A percentile compares a stretch with the other conserved stretches of the same genome.
phyloP scores from a whole-genome alignment of 169 alveolate species.

The Plasmodium cynomolgi region DNA sequence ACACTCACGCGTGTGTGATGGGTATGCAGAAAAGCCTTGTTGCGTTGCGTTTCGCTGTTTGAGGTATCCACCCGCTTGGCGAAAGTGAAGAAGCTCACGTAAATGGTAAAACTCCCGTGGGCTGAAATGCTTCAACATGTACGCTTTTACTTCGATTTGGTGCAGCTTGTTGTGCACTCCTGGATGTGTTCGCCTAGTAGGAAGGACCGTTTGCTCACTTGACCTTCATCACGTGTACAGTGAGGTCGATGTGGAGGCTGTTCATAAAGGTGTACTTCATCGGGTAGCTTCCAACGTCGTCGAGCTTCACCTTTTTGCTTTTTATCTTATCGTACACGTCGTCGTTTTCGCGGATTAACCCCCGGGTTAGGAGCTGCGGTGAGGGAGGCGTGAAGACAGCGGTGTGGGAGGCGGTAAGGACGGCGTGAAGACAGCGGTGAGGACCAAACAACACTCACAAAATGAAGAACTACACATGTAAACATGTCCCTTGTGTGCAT shows the following conservation, averaged over 20 bases:
- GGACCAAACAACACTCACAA: background rate
- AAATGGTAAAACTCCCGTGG: background rate
- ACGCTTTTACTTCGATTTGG: background rate
- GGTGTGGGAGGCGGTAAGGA: background rate
- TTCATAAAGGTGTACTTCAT: slow-evolving; percentile 63
- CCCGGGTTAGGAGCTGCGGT: slow-evolving; percentile 48
- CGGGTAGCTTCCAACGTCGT: slow-evolving; percentile 58
- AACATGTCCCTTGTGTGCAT: background rate
- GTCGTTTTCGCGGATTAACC: slow-evolving; percentile 68
- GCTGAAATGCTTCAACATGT: background rate
- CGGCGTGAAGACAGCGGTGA: background rate
- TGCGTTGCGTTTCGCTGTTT: background rate
- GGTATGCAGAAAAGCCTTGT: background rate
- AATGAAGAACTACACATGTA: background rate
- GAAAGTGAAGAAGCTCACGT: background rate
- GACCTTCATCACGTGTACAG: slow-evolving; percentile 32
- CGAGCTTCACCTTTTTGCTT: slow-evolving; percentile 57
- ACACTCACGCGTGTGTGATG: background rate
- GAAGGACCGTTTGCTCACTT: background rate
- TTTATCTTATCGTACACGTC: slow-evolving; percentile 66
- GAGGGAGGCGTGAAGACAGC: background rate
- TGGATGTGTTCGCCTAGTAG: background rate
- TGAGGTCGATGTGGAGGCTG: slow-evolving; percentile 29
- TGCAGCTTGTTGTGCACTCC: background rate
- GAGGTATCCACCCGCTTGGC: background rate